phyloP scores from a whole-genome alignment of 2,329 filamentous ascomycete species.

The Xylaria sp. region DNA sequence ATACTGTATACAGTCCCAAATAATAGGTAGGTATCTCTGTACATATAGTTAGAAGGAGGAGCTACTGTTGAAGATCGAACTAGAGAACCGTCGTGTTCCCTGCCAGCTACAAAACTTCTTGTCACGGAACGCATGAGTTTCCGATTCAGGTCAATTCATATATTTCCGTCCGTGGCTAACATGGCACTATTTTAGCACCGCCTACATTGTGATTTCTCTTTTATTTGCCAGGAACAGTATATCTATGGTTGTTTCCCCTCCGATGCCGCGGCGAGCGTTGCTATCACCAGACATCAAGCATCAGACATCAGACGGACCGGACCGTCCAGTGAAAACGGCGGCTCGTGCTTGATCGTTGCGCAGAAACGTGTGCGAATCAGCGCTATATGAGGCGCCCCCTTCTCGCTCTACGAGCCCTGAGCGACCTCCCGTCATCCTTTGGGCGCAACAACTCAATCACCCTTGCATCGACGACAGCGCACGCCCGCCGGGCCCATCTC shows the following conservation, averaged over 20 bases:
- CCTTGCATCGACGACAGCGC: not conserved
- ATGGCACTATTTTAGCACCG: not conserved
- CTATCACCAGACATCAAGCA: not conserved
- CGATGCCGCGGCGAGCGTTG: constrained; percentile 19
- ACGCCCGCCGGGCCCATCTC: not conserved
- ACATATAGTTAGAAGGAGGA: no score
- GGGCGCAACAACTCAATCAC: constrained; percentile 22
- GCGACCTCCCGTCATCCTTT: constrained; percentile 27
- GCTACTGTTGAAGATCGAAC: no score
- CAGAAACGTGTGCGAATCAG: constrained; percentile 29
- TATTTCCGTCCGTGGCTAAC: not conserved
- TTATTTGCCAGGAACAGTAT: not conserved
- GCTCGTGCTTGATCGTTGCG: constrained; percentile 27
- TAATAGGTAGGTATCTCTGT: not conserved
- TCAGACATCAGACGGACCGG: no score
- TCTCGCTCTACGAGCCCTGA: constrained; percentile 40
- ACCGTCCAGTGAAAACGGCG: constrained; percentile 29
- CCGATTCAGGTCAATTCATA: constrained; percentile 1
- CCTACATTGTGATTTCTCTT: not conserved
- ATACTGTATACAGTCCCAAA: not conserved
- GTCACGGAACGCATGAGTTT: not conserved
- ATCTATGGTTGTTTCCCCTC: not conserved
- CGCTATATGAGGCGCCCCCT: constrained; percentile 42
- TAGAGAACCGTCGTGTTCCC: constrained; percentile 20
- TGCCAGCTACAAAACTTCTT: constrained; percentile 16